Percentiles rank a stretch among this genome's conserved stretches.
These are phyloP conservation scores for Entamoeba moshkovskii DNA, from an alignment of 208 protist genomes.

Conservation along the genomic window DNA sequence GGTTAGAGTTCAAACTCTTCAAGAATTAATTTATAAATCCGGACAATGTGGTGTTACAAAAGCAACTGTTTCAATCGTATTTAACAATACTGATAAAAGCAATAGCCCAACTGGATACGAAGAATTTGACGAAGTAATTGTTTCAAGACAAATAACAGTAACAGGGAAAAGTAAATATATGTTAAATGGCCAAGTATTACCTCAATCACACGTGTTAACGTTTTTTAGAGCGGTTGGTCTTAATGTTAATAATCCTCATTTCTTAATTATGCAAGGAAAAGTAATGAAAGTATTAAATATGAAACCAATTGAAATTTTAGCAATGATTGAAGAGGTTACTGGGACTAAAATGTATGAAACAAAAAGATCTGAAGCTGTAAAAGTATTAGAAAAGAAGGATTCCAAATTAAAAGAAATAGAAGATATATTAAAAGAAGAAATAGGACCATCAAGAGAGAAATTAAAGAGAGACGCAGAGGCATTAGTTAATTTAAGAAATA, in stretches of 20 bases:
- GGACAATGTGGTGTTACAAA: slow-evolving; percentile 95
- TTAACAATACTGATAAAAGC: slow-evolving; percentile 83
- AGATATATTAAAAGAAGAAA: slow-evolving; percentile 61
- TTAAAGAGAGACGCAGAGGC: slow-evolving; percentile 50
- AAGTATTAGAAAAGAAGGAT: slow-evolving; percentile 92
- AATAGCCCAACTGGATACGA: slow-evolving; percentile 86
- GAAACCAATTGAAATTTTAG: slow-evolving; percentile 91
- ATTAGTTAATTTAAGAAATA: not conserved
- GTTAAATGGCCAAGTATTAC: slow-evolving; percentile 88
- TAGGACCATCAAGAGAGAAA: slow-evolving; percentile 62
- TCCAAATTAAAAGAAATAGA: slow-evolving; percentile 90
- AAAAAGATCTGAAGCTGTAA: slow-evolving; percentile 78
- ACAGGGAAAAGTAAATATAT: slow-evolving; percentile 84
- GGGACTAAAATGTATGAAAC: slow-evolving; percentile 96
- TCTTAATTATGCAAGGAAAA: slow-evolving; percentile 97
- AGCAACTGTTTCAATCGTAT: slow-evolving; percentile 93
- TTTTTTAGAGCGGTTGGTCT: slow-evolving; percentile 97
- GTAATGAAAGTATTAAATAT: slow-evolving; percentile 96
- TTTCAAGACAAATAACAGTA: slow-evolving; percentile 68
- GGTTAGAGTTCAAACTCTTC: slow-evolving; percentile 70
- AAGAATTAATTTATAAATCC: slow-evolving; percentile 96
- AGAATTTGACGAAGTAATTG: slow-evolving; percentile 77
- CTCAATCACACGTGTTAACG: slow-evolving; percentile 83
- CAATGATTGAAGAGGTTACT: slow-evolving; percentile 94
- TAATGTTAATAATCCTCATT: slow-evolving; percentile 99